Evolutionary conservation across 108 stramenopile species (phyloP), one percentile per base, ranked within the genome.

Genomic region (Nitzschia inconspicua): DNA sequence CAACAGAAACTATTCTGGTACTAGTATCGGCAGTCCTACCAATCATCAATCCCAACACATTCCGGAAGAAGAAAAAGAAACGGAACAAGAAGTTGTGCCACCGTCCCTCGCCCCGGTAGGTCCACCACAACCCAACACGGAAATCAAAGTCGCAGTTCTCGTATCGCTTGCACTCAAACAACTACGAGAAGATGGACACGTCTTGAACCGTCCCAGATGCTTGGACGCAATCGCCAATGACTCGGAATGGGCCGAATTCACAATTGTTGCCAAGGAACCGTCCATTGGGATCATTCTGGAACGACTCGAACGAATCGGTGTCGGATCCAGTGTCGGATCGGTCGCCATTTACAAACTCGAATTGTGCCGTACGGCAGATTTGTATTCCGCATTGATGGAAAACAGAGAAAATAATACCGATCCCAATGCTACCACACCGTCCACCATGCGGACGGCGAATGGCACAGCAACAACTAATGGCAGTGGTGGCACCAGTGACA

Each of bases 231-330:
- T 29, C 25, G 28, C 7, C 5, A 40, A 55, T 3, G 14, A 42
- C 1, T 28, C 30, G 3, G 56, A 41, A 19, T 73, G 72, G 72
- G 25, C 47, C 0, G 27, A 60, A 40, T 11, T 66, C 3, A 22
- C 53, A 8, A 55, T 72, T 28, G 66, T 73, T 65, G 51, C 27
- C 31, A 58, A 56, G 30, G 51, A 31, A 27, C 28, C 47, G 5
- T 39, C 39, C 13, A 46, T 77, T 8, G 66, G 60, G 20, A 43
- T 58, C 37, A 43, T 77, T 11, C 28, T 77, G 11, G 71, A 72
- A 31, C 70, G 76, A 5, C 44, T 77, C 27, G 76, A 77, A 47
- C 44, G 63, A 19, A 77, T 77, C 39, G 76, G 76, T 10, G 65
- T 77, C 14, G 76, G 76, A 16, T 68, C 54, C 30, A 69, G 56